phyloP scores from a whole-genome alignment of 495 filamentous ascomycete genomes.

The Aspergillus sparsus region DNA sequence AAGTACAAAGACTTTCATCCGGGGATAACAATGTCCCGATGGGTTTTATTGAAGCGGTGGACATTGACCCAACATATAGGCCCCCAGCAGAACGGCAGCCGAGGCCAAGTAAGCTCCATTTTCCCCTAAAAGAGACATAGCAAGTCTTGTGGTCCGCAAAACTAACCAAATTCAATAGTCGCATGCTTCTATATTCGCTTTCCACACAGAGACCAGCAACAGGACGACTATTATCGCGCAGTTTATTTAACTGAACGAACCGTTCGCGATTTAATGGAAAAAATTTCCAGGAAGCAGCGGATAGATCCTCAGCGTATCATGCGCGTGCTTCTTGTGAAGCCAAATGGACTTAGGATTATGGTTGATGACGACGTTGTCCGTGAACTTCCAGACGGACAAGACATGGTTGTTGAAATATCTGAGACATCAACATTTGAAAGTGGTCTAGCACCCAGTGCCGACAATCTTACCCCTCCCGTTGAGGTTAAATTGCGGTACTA shows the following conservation, averaged over 20 bases:
- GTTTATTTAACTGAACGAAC: constrained; percentile 82
- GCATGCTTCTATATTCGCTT: constrained; percentile 87
- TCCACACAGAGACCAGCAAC: constrained; percentile 48
- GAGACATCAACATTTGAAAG: constrained; percentile 32
- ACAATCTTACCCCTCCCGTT: constrained; percentile 27
- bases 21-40: constrained; percentile 53
- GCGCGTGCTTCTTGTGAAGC: constrained; percentile 68
- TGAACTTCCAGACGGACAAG: constrained; percentile 84
- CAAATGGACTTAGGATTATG: constrained; percentile 74
- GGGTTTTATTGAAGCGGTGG: constrained; percentile 89
- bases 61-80: constrained; percentile 81
- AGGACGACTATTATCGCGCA: constrained; percentile 74
- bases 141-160: background rate
- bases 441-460: constrained; percentile 9
- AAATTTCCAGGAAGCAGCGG: constrained; percentile 75
- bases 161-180: constrained; percentile 40
- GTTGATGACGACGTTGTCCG: constrained; percentile 88
- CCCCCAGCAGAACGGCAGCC: constrained; percentile 70
- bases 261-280: constrained; percentile 67
- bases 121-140: background rate
- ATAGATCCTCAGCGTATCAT: constrained; percentile 70
- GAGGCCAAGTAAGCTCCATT: constrained; percentile 61
- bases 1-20: constrained; percentile 46
- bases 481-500: constrained; percentile 46
- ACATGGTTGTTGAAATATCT: constrained; percentile 71